phyloP scores from a whole-genome alignment of 2,329 filamentous ascomycete species.

The Mariannaea elegans region DNA sequence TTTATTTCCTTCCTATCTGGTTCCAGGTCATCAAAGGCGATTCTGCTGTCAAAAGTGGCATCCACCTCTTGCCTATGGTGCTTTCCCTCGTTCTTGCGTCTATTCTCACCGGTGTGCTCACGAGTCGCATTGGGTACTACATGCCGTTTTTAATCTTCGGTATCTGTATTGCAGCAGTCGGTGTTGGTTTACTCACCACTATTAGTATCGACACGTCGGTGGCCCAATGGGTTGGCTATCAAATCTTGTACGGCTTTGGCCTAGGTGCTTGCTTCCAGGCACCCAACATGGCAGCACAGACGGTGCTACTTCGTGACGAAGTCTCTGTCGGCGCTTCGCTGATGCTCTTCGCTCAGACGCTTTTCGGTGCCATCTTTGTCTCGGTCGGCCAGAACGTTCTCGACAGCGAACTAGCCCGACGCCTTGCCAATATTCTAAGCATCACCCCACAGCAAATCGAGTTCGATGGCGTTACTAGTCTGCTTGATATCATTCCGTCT shows the following conservation, averaged over 20 bases:
- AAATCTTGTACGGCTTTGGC: slow-evolving; percentile 53
- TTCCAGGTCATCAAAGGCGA: slow-evolving; percentile 54
- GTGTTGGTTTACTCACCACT: slow-evolving; percentile 54
- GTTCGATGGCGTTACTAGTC: slow-evolving; percentile 12
- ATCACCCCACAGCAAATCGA: slow-evolving; percentile 22
- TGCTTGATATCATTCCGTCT: slow-evolving; percentile 10
- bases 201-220: slow-evolving; percentile 32
- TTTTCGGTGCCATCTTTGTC: slow-evolving; percentile 59
- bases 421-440: slow-evolving; percentile 10
- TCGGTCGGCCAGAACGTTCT: slow-evolving; percentile 63
- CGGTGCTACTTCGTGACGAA: slow-evolving; percentile 52
- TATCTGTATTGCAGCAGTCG: slow-evolving; percentile 44
- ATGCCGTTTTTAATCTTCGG: slow-evolving; percentile 50
- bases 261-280: slow-evolving; percentile 55
- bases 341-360: slow-evolving; percentile 56
- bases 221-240: slow-evolving; percentile 43
- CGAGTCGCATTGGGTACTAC: slow-evolving; percentile 52
- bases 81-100: slow-evolving; percentile 40
- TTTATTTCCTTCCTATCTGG: slow-evolving; percentile 58
- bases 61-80: slow-evolving; percentile 40
- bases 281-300: slow-evolving; percentile 56
- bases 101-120: slow-evolving; percentile 40
- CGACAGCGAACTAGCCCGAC: slow-evolving; percentile 51
- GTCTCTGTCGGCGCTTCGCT: slow-evolving; percentile 57
- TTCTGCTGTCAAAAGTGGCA: slow-evolving; percentile 35